These are phyloP conservation scores for Tylopilus plumbeoviolaceoides DNA, from an alignment of 768 basidiomycete genomes.

Conservation along the genomic window DNA sequence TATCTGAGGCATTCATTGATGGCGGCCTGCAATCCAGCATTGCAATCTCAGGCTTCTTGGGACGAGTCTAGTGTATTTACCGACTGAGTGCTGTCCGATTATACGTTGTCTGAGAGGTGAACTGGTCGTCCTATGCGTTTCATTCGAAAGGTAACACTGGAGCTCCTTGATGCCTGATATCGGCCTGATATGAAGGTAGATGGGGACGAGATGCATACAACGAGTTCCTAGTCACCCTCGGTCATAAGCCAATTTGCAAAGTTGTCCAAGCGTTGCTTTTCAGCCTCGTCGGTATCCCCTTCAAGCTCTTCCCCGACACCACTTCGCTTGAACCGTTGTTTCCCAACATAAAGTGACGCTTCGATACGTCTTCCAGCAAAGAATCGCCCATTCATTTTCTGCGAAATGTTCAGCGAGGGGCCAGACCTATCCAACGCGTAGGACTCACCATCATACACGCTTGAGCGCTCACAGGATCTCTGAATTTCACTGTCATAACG, in stretches of 20 bases:
- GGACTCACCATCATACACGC: constrained; percentile 79
- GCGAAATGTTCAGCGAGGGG: neutral
- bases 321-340: constrained; percentile 75
- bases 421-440: neutral
- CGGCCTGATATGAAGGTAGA: neutral
- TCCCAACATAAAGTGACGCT: constrained; percentile 78
- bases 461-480: constrained; percentile 86
- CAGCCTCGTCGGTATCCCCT: constrained; percentile 65
- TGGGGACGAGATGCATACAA: constrained; percentile 3
- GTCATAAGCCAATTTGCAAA: constrained; percentile 86
- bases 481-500: constrained; percentile 95
- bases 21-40: too few species aligned
- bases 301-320: constrained; percentile 62
- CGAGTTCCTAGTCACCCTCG: constrained; percentile 56
- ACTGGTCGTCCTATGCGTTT: neutral
- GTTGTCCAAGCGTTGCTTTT: constrained; percentile 81
- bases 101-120: too few species aligned
- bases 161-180: neutral
- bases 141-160: neutral
- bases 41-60: neutral
- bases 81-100: too few species aligned
- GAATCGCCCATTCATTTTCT: constrained; percentile 95
- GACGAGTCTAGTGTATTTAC: too few species aligned
- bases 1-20: too few species aligned
- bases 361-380: constrained; percentile 82